Base-by-base conservation (phyloP, 139 green algal species). In the Volvox reticuliferus region DNA sequence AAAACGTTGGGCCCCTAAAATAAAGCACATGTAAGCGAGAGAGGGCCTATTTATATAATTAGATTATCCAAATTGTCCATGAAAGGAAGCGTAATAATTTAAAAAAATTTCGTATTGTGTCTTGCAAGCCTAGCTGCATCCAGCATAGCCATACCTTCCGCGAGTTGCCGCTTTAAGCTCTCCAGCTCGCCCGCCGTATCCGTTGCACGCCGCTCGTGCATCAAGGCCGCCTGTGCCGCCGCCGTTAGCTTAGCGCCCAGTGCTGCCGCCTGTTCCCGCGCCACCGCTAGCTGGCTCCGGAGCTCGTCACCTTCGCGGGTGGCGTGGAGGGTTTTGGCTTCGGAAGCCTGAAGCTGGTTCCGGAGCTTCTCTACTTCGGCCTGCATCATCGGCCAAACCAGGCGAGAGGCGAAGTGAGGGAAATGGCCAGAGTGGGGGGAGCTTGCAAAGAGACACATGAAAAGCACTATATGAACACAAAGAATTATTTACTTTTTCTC, bases 291-390 rank as follows among this genome's bases (percentile, higher is more conserved):
- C 18, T 69, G 37, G 18, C 1, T 16, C 21, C 69, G 68, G 1
- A 82, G 69, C 30, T 80, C 67, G 36, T 79, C 83, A 2, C 67
- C 65, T 28, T 88, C 83, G 6, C 83, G 67, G 36, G 36, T 6
- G 0, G 67, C 36, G 0, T 80, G 33, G 2, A 37, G 83, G 12
- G 12, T 20, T 20, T 18, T 14, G n/a, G 26, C 61, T 37, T 89
- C 85, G 14, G 69, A 30, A 1, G 18, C 37, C 28, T 55, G n/a
- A 19, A 89, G 35, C 85, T 89, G 85, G 28, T 32, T 30, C 18
- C 83, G 83, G 33, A 89, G 68, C 13, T 62, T 33, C 62, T 79
- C 82, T 9, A 87, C 13, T 24, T 78, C 61, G 61, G 81, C 62
- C 81, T 87, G 61, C 44, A 55, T 55, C 5, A 55, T 3, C 6